Base-by-base conservation (phyloP, 2,329 filamentous ascomycete species). In the Trichoderma pleuroti region DNA sequence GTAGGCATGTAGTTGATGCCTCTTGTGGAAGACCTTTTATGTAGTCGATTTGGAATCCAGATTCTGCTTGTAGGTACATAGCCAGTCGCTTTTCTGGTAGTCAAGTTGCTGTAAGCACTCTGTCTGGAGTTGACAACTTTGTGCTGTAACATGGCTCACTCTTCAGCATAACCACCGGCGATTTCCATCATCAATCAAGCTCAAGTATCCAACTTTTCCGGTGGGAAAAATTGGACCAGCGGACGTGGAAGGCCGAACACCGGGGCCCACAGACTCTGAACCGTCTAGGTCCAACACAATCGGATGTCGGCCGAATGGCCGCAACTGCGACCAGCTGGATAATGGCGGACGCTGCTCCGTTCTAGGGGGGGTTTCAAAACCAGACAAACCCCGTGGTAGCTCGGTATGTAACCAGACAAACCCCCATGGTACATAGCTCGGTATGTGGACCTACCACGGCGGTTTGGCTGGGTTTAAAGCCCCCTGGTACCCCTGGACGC, bases 211-310 rank as follows among this genome's bases (percentile, higher is more conserved):
- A 26, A 30, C 52, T 67, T 59, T 21, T 49, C 54, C n/a, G 36
- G 11, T 32, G 46, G 49, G 21, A 49, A 67, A 52, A 67, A 49
- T 39, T 68, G 64, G 64, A 28, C 24, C 52, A 67, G 52, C 64
- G 52, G 34, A 67, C 26, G 34, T 42, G 28, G 18, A 64, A 64
- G 14, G n/a, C 61, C 61, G 36, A 59, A 21, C 10, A 46, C 46
- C 26, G 30, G 52, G 34, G n/a, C 26, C 52, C 64, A 42, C 52
- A 46, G 52, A 30, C 52, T 18, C n/a, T 32, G 34, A 59, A 14
- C 54, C 28, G n/a, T 36, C 12, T 24, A 21, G 28, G 21, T 59
- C 24, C 32, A 42, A 30, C 14, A 26, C 11, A n/a, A 21, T 66
- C 49, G 63, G 63, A 57, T 39, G 18, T 56, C 49, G 32, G 63